Evolutionary conservation across 1,284 basidiomycete species (phyloP), one percentile per base, ranked within the genome.

Genomic region (Cystobasidiaceae sp.): DNA sequence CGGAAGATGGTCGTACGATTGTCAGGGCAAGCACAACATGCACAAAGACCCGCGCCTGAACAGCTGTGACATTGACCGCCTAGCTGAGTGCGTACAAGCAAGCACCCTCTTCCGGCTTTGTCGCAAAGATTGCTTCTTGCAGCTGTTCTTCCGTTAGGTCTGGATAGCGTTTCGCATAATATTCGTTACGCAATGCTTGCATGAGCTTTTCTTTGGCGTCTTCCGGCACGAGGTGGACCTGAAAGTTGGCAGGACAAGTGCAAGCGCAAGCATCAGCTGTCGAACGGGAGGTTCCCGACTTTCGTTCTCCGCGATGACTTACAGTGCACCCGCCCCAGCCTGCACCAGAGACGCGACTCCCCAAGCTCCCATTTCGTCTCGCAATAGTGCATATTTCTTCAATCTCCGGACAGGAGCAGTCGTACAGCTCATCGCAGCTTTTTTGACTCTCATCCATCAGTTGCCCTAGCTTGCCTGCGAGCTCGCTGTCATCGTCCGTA

Each of bases 251-350:
- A n/a, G n/a, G n/a, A n/a, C 17, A 11, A 49, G 28, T 1, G 39
- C 8, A 17, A 27, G 11, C 6, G 3, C 5, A 6, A 11, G n/a
- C n/a, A 11, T 33, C 17, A 37, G 60, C 33, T n/a, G n/a, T n/a
- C n/a, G n/a, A n/a, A n/a, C n/a, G n/a, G n/a, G n/a, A n/a, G 9
- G 3, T 45, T 3, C 7, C 41, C 15, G 15, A n/a, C 1, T 19
- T 30, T 8, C 11, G 15, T 15, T 23, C 23, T 23, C 4, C 23
- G 27, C 17, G 2, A 11, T 2, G n/a, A 59, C 64, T 89, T 23
- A 93, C 87, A 0, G 87, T 88, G 71, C 89, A 91, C 11, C 91
- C 91, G 54, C 91, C 91, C 90, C 90, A 94, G 1, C 90, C 90
- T 0, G 90, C 90, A 84, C 87, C 88, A 33, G 89, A 90, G 21